phyloP scores from a whole-genome alignment of 1,284 basidiomycete species.

The Cutaneotrichosporon sp. region DNA sequence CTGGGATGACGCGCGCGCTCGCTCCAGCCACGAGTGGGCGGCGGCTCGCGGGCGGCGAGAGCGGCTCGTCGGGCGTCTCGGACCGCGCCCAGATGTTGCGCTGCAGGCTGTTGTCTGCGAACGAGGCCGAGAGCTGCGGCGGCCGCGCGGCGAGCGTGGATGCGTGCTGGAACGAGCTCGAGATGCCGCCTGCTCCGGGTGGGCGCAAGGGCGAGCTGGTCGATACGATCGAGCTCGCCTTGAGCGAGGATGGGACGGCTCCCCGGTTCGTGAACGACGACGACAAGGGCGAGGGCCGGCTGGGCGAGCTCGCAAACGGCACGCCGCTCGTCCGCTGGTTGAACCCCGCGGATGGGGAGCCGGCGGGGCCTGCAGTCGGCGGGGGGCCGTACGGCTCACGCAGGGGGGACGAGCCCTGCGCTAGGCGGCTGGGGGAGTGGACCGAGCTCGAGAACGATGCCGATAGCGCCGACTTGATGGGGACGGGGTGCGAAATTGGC shows the following conservation, averaged over 20 bases:
- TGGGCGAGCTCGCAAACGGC: constrained; percentile 44
- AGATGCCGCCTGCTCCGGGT: constrained; percentile 38
- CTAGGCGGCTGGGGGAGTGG: constrained; percentile 20
- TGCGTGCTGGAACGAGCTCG: constrained; percentile 46
- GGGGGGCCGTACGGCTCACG: constrained; percentile 50
- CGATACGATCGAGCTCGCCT: constrained; percentile 31
- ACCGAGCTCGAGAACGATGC: constrained; percentile 38
- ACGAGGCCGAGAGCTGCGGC: constrained; percentile 43
- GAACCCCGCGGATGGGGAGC: constrained; percentile 48
- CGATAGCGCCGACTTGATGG: constrained; percentile 46
- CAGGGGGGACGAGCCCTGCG: constrained; percentile 41
- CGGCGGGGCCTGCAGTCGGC: constrained; percentile 31
- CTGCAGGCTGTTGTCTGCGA: constrained; percentile 34
- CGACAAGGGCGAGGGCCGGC: constrained; percentile 45
- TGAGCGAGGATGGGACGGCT: constrained; percentile 32
- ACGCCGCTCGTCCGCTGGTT: constrained; percentile 28
- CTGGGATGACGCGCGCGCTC: constrained; percentile 27
- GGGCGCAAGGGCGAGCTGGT: constrained; percentile 42
- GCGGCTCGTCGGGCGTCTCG: constrained; percentile 40
- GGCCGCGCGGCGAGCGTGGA: constrained; percentile 23
- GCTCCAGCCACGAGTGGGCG: constrained; percentile 25
- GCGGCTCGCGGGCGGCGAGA: constrained; percentile 35
- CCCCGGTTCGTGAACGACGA: constrained; percentile 34
- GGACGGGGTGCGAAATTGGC: constrained; percentile 36
- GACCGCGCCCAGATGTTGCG: constrained; percentile 49